Evolutionary conservation across 352 stramenopile species (phyloP).

Genomic region (Phytophthora pseudosyringae): DNA sequence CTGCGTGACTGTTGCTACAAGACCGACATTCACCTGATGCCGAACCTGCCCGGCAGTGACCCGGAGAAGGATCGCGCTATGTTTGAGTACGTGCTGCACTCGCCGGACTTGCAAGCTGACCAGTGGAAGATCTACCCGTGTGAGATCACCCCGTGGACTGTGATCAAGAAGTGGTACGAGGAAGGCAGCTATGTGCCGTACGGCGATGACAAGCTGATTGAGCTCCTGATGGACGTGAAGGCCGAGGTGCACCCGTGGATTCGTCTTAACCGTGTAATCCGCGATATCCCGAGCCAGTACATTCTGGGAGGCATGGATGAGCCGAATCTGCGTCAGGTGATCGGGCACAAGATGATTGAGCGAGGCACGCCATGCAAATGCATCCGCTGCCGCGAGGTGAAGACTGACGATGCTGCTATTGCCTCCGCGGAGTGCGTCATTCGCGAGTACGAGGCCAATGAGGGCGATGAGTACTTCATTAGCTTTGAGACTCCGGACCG

Average conservation of each 20-base stretch:
- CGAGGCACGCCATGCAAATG: slow-evolving; percentile 82
- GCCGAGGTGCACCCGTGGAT: slow-evolving; percentile 94
- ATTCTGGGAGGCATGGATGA: slow-evolving; percentile 93
- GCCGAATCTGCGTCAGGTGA: slow-evolving; percentile 92
- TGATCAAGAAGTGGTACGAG: slow-evolving; percentile 93
- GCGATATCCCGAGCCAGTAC: slow-evolving; percentile 94
- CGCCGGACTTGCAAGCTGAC: slow-evolving; percentile 91
- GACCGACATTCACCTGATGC: slow-evolving; percentile 94
- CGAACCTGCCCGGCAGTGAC: slow-evolving; percentile 89
- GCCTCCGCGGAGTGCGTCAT: slow-evolving; percentile 70
- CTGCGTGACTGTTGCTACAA: slow-evolving; percentile 95
- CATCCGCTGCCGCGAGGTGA: slow-evolving; percentile 93
- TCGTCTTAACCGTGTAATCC: slow-evolving; percentile 93
- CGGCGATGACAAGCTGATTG: slow-evolving; percentile 85
- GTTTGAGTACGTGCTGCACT: slow-evolving; percentile 92
- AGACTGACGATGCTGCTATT: slow-evolving; percentile 85
- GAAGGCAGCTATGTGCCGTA: slow-evolving; percentile 91
- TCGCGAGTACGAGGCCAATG: slow-evolving; percentile 87
- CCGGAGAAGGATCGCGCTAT: slow-evolving; percentile 87
- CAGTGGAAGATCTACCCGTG: slow-evolving; percentile 97
- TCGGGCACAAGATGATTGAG: slow-evolving; percentile 84
- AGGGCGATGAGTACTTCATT: slow-evolving; percentile 92
- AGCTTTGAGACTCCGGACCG: slow-evolving; percentile 92
- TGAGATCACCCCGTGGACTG: slow-evolving; percentile 91
- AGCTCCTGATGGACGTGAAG: slow-evolving; percentile 92